These are phyloP conservation scores for Hyphopichia buzzinii DNA, from an alignment of 1,139 yeast genomes.

Conservation along the genomic window DNA sequence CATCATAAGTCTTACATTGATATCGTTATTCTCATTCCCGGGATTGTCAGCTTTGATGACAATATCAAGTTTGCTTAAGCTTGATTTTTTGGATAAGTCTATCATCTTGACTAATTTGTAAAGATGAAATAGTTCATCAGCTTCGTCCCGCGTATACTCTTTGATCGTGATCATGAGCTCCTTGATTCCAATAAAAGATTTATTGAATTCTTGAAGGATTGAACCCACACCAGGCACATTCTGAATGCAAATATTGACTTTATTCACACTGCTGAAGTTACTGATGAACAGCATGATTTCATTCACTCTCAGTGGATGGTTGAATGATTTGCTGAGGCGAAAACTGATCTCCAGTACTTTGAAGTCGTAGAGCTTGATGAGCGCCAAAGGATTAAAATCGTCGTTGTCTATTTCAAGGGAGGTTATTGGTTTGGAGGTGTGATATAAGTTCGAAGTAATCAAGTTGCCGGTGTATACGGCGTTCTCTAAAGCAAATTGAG, in stretches of 20 bases:
- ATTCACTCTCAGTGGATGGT: neutral
- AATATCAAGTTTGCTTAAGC: neutral
- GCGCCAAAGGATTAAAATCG: neutral
- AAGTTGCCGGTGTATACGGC: neutral
- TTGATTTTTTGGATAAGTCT: neutral
- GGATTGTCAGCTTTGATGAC: neutral
- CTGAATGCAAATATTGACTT: neutral
- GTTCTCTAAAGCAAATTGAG: neutral
- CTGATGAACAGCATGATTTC: neutral
- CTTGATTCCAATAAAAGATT: neutral
- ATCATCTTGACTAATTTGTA: constrained; percentile 1
- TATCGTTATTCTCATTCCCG: neutral
- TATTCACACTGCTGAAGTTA: neutral
- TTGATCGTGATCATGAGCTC: neutral
- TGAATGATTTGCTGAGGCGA: neutral
- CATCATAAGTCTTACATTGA: constrained; percentile 3
- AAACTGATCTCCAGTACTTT: neutral
- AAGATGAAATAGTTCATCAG: constrained; percentile 2
- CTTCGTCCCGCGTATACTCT: neutral
- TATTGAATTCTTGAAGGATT: neutral
- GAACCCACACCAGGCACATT: neutral
- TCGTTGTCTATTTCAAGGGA: neutral
- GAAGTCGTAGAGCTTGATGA: neutral
- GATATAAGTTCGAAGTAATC: constrained; percentile 1
- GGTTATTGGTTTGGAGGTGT: neutral